A percentile compares a stretch with the other conserved stretches of the same genome.
Evolutionary conservation across 139 green algal genomes (phyloP).

Genomic region (Nannochloris sp.): DNA sequence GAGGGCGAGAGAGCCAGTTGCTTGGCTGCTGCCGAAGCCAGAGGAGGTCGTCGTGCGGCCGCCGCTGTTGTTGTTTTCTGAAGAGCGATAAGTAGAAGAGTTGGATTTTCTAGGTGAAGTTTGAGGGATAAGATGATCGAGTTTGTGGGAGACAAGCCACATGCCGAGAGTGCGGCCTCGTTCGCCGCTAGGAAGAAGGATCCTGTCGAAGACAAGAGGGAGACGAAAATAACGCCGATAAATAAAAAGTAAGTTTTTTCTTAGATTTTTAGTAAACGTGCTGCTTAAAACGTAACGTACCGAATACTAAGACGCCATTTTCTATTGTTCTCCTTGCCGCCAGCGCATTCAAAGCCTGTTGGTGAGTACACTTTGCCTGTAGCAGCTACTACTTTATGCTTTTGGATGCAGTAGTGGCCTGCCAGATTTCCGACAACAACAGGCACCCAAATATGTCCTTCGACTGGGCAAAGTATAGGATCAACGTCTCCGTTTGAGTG

Average conservation of each 20-base stretch:
- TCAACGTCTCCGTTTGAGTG: not conserved
- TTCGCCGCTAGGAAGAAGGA: not conserved
- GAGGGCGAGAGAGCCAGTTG: too few species aligned
- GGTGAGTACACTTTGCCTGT: not conserved
- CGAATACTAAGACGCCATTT: constrained; percentile 12
- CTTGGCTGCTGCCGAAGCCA: too few species aligned
- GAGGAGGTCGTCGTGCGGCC: too few species aligned
- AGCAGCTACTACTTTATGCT: constrained; percentile 1
- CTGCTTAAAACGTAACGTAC: not conserved
- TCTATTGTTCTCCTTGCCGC: constrained; percentile 5
- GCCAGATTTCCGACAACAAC: not conserved
- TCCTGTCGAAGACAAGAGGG: not conserved
- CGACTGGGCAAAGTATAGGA: not conserved
- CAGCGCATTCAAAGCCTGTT: constrained; percentile 8
- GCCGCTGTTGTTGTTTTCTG: too few species aligned
- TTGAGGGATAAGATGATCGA: too few species aligned
- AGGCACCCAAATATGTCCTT: not conserved
- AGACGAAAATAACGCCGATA: not conserved
- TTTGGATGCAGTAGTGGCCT: constrained; percentile 3
- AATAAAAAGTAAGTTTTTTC: not conserved
- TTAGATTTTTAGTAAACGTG: not conserved
- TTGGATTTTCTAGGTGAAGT: too few species aligned
- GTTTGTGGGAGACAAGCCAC: constrained; percentile 1
- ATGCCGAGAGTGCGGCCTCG: not conserved
- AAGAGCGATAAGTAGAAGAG: too few species aligned